Percentiles rank a stretch among this genome's conserved stretches.
Conservation (phyloP, 2,329 filamentous ascomycete species). For the Nannizzia gypsea region DNA sequence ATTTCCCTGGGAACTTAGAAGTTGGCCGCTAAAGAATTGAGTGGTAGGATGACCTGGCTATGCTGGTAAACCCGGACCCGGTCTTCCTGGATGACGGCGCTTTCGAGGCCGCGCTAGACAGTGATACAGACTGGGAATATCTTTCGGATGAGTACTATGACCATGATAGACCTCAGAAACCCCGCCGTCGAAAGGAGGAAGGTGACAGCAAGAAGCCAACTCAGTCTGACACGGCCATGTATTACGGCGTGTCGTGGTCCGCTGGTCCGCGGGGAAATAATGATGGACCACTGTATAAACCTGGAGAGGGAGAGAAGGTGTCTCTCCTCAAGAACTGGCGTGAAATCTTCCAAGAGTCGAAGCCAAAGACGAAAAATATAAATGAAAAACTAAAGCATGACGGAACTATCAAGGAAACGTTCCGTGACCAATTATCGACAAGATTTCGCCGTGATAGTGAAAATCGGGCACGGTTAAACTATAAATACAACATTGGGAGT, state of each 20-base stretch:
- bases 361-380: conserved; percentile 14
- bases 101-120: conserved; percentile 19
- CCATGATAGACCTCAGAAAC: conserved; percentile 10
- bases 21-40: background rate
- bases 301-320: conserved; percentile 32
- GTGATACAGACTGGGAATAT: conserved; percentile 23
- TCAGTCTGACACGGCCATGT: conserved; percentile 12
- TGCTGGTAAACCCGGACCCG: conserved; percentile 22
- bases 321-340: conserved; percentile 37
- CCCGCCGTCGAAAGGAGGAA: background rate
- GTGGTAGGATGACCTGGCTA: conserved; percentile 23
- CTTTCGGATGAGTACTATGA: conserved; percentile 20
- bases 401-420: background rate
- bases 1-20: background rate
- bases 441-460: background rate
- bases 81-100: conserved; percentile 22
- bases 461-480: background rate
- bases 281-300: conserved; percentile 24
- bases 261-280: conserved; percentile 23
- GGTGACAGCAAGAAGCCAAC: background rate
- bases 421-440: background rate
- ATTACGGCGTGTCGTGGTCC: conserved; percentile 34
- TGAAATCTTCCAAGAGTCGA: conserved; percentile 30
- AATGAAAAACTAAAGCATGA: background rate
- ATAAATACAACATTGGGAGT: background rate